Conservation (phyloP, 805 yeast genomes). For the Saccharomycopsis amapae region DNA sequence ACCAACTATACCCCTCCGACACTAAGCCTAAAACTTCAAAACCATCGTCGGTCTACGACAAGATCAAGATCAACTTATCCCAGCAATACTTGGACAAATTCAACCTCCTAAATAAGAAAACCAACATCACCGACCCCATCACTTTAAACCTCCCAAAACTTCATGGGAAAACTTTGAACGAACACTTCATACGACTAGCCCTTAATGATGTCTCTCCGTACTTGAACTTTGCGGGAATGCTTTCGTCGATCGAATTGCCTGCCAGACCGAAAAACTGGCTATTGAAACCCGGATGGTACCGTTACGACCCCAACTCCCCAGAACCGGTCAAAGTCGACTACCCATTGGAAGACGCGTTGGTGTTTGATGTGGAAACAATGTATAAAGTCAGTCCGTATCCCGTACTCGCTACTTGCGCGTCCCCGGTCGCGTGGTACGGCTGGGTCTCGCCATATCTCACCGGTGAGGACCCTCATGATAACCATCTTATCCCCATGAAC, state of each 20-base stretch:
- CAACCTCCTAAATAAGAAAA: constrained; percentile 68
- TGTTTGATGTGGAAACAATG: constrained; percentile 85
- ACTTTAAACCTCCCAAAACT: constrained; percentile 56
- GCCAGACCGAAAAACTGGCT: constrained; percentile 46
- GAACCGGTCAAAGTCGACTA: constrained; percentile 50
- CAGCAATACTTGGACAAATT: constrained; percentile 52
- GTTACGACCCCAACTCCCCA: constrained; percentile 38
- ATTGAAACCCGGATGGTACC: constrained; percentile 70
- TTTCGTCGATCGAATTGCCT: constrained; percentile 36
- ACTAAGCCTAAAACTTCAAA: constrained; percentile 3
- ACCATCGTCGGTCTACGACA: constrained; percentile 27
- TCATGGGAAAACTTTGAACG: constrained; percentile 70
- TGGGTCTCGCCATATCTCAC: constrained; percentile 90
- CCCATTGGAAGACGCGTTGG: constrained; percentile 67
- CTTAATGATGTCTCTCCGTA: constrained; percentile 52
- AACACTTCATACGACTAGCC: constrained; percentile 78
- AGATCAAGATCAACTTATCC: constrained; percentile 44
- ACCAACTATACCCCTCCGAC: constrained; percentile 45
- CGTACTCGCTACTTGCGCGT: constrained; percentile 72
- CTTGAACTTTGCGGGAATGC: constrained; percentile 39
- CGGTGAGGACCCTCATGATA: constrained; percentile 36
- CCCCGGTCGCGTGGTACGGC: constrained; percentile 78
- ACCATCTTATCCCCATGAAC: constrained; percentile 76
- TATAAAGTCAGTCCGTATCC: constrained; percentile 72
- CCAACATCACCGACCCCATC: constrained; percentile 56